Percentiles rank a stretch among this genome's conserved stretches.
These are phyloP conservation scores for Hygrocybe coccinea DNA, from an alignment of 768 basidiomycete species.

Conservation along the genomic window DNA sequence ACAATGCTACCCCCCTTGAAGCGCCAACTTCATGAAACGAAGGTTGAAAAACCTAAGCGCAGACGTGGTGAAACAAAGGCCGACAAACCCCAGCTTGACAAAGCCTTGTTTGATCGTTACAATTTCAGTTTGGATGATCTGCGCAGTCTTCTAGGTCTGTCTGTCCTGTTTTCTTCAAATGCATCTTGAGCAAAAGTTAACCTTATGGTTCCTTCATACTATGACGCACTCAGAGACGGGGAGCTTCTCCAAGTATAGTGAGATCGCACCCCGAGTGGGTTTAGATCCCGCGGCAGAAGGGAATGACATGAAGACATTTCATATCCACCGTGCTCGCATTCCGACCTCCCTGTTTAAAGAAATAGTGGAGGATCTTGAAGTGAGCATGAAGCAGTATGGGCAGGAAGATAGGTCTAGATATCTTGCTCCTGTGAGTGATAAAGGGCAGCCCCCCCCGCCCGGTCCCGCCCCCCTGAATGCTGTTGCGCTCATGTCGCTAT, in stretches of 20 bases:
- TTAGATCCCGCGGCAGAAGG: background rate
- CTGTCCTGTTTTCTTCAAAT: too few species aligned
- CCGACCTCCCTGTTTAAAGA: conserved; percentile 10
- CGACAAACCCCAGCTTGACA: too few species aligned
- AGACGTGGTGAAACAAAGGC: too few species aligned
- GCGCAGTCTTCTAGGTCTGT: too few species aligned
- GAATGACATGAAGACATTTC: conserved; percentile 4
- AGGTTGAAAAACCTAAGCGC: too few species aligned
- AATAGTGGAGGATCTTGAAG: conserved; percentile 9
- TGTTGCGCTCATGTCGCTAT: background rate
- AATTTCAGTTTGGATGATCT: too few species aligned
- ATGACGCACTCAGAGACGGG: too few species aligned
- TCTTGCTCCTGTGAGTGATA: background rate
- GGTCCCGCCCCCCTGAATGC: background rate
- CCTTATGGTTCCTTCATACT: too few species aligned
- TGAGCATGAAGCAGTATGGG: conserved; percentile 5
- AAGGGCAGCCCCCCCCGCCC: background rate
- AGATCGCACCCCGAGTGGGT: conserved; percentile 9
- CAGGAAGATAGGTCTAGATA: background rate
- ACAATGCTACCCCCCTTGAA: too few species aligned
- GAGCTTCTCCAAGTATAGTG: background rate
- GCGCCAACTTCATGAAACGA: too few species aligned
- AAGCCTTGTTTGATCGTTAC: too few species aligned
- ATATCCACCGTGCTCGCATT: conserved; percentile 12
- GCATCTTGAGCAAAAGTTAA: too few species aligned